phyloP scores from a whole-genome alignment of 192 early-diverging fungal species.

The Backusella tuberculispora region DNA sequence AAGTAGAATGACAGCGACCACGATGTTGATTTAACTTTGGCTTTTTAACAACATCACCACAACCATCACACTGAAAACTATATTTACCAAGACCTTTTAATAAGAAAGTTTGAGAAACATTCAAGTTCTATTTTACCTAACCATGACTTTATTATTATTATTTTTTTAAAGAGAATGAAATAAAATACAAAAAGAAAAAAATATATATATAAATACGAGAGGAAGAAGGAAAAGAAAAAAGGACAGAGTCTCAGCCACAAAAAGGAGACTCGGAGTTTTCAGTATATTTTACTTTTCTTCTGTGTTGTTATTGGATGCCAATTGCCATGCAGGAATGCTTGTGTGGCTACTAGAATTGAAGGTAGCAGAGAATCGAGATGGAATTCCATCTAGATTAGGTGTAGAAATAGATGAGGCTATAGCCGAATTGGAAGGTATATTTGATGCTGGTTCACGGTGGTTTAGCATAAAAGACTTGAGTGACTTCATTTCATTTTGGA shows the following conservation, averaged over 20 bases:
- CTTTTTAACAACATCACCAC: constrained; percentile 92
- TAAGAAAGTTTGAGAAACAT: not conserved
- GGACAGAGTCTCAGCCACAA: constrained; percentile 21
- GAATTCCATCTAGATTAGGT: constrained; percentile 20
- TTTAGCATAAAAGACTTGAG: constrained; percentile 89
- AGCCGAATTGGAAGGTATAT: constrained; percentile 44
- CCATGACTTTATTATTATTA: constrained; percentile 4
- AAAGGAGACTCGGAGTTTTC: not conserved
- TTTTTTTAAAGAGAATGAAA: constrained; percentile 1
- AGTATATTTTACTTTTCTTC: not conserved
- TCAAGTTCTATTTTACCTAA: not conserved
- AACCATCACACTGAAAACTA: constrained; percentile 64
- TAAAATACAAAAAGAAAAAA: not conserved
- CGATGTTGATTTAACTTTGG: constrained; percentile 86
- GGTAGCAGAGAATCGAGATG: constrained; percentile 20
- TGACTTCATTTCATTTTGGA: constrained; percentile 94
- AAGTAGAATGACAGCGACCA: constrained; percentile 84
- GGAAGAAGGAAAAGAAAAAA: not conserved
- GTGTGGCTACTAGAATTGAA: constrained; percentile 7
- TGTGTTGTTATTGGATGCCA: constrained; percentile 33
- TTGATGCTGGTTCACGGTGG: constrained; percentile 46
- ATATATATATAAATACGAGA: no score
- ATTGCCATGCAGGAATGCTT: constrained; percentile 66
- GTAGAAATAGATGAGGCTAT: constrained; percentile 27
- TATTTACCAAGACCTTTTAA: not conserved